Evolutionary conservation across 179 eudicot species (phyloP), one percentile per base, ranked within the genome.

Genomic region (Sideroxylon spinosum): DNA sequence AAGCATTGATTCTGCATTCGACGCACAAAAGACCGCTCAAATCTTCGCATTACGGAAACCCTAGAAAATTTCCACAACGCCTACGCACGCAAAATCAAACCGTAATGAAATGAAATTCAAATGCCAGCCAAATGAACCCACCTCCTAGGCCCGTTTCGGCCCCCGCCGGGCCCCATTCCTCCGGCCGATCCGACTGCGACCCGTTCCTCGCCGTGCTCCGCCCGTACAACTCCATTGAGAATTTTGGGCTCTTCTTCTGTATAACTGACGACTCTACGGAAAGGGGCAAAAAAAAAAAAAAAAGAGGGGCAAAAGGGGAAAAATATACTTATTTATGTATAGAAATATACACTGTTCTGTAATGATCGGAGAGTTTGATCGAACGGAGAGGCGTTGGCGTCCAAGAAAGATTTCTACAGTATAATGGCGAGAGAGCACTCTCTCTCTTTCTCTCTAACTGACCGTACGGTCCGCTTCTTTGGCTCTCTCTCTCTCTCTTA

Each of bases 1-100:
- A 87, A 85, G 81, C 92, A 93, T 90, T 48, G 97, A 88, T 85
- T 91, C 98, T 94, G 72, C 91, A 85, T 85, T 82, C 53, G 59
- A 74, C 17, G 29, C 50, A 44, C 46, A 55, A 2, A 8, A 14
- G 46, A n/a, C 65, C 72, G 8, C 37, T 11, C 26, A 73, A 80
- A 53, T 48, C 26, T 22, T 11, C 23, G 62, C 74, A 69, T 49
- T 52, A 23, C 80, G n/a, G 12, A 77, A 83, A 85, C 78, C 86
- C 86, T 75, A 70, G 57, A 73, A 74, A 59, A 22, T 48, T 37
- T 59, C 25, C 26, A 29, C 1, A 60, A 26, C 55, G 60, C 32
- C 66, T 9, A 44, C 1, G 7, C 76, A 74, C 32, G 14, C 67
- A 28, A 59, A 69, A 67, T 37, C 50, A 76, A 32, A 50, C 57